Percentiles rank a stretch among this genome's conserved stretches.
These are phyloP conservation scores for Pestalotiopsis sp. DNA, from an alignment of 2,329 filamentous ascomycete species.

Conservation along the genomic window DNA sequence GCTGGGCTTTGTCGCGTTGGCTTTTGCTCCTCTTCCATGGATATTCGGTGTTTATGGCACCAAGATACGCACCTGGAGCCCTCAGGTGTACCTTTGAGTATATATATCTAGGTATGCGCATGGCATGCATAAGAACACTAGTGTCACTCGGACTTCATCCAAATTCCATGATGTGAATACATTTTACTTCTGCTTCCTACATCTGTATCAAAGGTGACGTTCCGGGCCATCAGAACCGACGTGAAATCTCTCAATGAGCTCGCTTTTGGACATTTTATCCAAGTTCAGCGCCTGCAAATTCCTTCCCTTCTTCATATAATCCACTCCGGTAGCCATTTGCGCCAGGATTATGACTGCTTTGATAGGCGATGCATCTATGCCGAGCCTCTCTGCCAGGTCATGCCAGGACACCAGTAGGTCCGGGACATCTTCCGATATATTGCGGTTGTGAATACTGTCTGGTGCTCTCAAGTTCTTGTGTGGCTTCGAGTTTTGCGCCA, in stretches of 20 bases:
- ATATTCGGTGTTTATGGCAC: constrained; percentile 12
- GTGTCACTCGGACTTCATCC: background rate
- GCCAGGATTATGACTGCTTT: constrained; percentile 22
- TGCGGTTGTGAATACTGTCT: constrained; percentile 20
- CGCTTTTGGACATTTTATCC: constrained; percentile 9
- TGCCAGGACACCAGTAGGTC: constrained; percentile 25
- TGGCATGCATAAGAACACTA: background rate
- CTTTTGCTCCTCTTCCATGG: constrained; percentile 23
- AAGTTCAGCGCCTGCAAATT: constrained; percentile 17
- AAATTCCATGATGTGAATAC: background rate
- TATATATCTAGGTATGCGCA: background rate
- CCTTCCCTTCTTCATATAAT: constrained; percentile 19
- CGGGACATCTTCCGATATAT: constrained; percentile 26
- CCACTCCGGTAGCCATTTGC: constrained; percentile 21
- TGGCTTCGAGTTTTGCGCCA: constrained; percentile 24
- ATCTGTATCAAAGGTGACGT: background rate
- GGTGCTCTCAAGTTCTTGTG: constrained; percentile 26
- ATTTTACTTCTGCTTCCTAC: background rate
- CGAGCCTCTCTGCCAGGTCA: constrained; percentile 22
- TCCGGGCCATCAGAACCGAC: background rate
- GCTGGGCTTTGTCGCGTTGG: constrained; percentile 25
- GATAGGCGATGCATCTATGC: constrained; percentile 23
- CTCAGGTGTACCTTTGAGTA: background rate
- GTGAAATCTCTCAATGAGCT: constrained; percentile 11
- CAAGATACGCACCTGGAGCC: constrained; percentile 5